A percentile compares a stretch with the other conserved stretches of the same genome.
Conservation (phyloP, 345 rosid species). For the Punica granatum region DNA sequence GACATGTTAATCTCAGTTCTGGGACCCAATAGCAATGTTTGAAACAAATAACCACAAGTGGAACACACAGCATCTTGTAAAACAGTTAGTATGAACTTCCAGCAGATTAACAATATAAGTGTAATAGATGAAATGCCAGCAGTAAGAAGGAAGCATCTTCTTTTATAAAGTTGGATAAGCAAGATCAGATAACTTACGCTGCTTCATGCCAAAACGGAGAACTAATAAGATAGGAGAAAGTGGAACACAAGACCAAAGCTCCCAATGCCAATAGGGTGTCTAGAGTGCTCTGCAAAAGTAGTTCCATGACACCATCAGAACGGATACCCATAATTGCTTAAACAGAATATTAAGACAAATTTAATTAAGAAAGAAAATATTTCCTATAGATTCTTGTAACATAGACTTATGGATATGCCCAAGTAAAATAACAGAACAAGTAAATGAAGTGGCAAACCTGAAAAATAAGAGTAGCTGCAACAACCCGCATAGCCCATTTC, state of each 20-base stretch:
- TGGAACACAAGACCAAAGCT: conserved; percentile 28
- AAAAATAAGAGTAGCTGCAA: conserved; percentile 63
- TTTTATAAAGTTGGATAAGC: neutral
- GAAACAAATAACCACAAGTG: neutral
- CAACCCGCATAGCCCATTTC: conserved; percentile 81
- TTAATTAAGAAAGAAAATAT: neutral
- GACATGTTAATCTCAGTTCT: neutral
- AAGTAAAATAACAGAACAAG: neutral
- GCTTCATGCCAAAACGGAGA: conserved; percentile 15
- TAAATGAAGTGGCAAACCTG: conserved; percentile 37
- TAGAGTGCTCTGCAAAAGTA: conserved; percentile 50
- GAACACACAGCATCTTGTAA: neutral
- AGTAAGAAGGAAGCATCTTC: neutral
- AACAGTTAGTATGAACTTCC: neutral
- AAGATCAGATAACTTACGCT: conserved; percentile 26
- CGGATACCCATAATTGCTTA: neutral
- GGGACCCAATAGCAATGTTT: neutral
- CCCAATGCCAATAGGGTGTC: conserved; percentile 54
- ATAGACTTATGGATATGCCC: neutral
- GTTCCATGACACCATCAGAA: neutral
- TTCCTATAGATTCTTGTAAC: neutral
- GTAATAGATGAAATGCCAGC: neutral
- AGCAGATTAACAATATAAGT: neutral
- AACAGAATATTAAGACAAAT: neutral
- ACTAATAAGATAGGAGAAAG: conserved; percentile 31